Evolutionary conservation across 2,329 filamentous ascomycete genomes (phyloP).

Genomic region (Hirsutella thompsonii): DNA sequence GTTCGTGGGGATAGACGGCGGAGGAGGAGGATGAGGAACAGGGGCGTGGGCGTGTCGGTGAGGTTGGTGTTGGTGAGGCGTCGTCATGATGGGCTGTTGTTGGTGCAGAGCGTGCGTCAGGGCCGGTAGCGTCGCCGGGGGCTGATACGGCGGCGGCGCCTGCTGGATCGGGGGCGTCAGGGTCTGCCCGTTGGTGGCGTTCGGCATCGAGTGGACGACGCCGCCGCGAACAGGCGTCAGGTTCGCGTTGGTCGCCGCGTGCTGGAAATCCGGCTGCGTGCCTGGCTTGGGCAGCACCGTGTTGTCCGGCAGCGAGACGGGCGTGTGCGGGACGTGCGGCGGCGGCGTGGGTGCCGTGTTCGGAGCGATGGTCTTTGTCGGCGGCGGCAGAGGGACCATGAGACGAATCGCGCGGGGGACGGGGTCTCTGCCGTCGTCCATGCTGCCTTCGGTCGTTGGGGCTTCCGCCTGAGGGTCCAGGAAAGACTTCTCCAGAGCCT

Average conservation of each 20-base stretch:
- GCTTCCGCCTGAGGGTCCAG: constrained; percentile 27
- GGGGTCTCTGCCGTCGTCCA: constrained; percentile 33
- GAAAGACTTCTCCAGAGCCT: constrained; percentile 32
- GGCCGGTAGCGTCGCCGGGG: constrained; percentile 3
- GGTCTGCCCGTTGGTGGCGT: constrained; percentile 1
- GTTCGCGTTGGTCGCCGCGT: constrained; percentile 2
- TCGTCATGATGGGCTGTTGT: constrained; percentile 3
- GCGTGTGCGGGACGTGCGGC: not conserved
- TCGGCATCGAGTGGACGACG: not conserved
- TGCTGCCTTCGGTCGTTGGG: constrained; percentile 29
- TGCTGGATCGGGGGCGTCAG: constrained; percentile 4
- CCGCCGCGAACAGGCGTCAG: constrained; percentile 6
- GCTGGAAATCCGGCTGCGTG: constrained; percentile 10
- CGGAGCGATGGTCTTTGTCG: not conserved
- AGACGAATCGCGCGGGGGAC: constrained; percentile 13
- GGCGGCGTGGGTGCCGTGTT: constrained; percentile 3
- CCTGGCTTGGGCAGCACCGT: constrained; percentile 9
- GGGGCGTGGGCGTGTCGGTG: not conserved
- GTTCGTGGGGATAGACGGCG: too few relatives aligned
- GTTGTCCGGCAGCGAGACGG: constrained; percentile 5
- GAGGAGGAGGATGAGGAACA: too few relatives aligned
- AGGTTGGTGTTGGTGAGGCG: constrained; percentile 6
- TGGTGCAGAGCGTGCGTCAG: constrained; percentile 10
- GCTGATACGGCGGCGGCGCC: not conserved
- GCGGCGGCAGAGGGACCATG: constrained; percentile 3